Evolutionary conservation across 495 filamentous ascomycete species (phyloP), one percentile per base, ranked within the genome.

Genomic region (Aspergillus egyptiacus): DNA sequence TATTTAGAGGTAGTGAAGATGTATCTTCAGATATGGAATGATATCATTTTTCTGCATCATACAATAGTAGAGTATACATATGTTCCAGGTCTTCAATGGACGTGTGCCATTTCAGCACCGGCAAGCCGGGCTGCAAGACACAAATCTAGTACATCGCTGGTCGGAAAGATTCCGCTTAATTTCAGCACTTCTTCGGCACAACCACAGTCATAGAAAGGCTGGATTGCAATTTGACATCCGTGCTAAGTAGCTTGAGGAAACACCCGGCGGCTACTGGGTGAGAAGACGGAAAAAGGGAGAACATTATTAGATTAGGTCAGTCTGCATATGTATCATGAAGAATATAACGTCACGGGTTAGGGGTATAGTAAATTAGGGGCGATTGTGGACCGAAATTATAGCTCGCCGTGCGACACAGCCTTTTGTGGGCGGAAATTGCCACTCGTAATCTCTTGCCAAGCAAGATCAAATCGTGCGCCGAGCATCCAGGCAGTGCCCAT

Each of bases 181-280:
- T 65, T 84, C 64, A 83, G 81, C 81, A 84, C 81, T 75, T 82
- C 80, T 83, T 91, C 86, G 90, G 90, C 90, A 88, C 90, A 91
- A 88, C 82, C 74, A 70, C 81, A 89, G 86, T 79, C 86, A 96
- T 86, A 67, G 72, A 76, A 71, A 58, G 75, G 74, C 83, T 76
- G 80, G 75, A 85, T 87, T 89, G 90, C 81, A 96, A 95, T 94
- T 95, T 96, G 90, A 95, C 90, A 96, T 94, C 87, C 83, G 87
- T 95, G 89, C 90, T 91, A 65, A 54, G 9, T 41, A 25, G 18
- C 19, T 25, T n/a, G 23, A 22, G n/a, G 9, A 36, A 2, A n/a
- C 25, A 32, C 3, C 8, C 6, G 14, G n/a, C n/a, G 3, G 18
- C 10, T 28, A 28, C 6, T 36, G 6, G 28, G 27, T 1, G 28